phyloP scores from a whole-genome alignment of 441 rosid species.

The Erysimum cheiri region DNA sequence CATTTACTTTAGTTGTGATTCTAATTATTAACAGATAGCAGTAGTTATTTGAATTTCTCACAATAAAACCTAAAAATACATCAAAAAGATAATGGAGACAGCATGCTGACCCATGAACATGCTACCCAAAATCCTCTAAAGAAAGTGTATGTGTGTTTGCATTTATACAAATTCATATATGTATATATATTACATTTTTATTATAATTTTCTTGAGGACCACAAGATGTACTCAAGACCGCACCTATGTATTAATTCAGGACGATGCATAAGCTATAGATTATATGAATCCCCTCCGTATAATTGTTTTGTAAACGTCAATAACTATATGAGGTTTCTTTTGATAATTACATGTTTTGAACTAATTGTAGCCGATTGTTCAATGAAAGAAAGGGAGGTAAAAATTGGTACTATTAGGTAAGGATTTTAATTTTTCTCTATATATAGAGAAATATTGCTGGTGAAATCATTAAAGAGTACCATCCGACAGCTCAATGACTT shows the following conservation, averaged over 20 bases:
- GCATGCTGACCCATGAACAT: slow-evolving; percentile 46
- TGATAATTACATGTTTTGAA: slow-evolving; percentile 18
- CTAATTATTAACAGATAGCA: slow-evolving; percentile 13
- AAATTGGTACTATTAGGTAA: slow-evolving; percentile 32
- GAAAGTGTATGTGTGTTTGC: slow-evolving; percentile 6
- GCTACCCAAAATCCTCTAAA: slow-evolving; percentile 41
- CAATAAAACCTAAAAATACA: slow-evolving; percentile 8
- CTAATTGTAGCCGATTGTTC: slow-evolving; percentile 15
- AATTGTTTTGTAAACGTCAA: slow-evolving; percentile 8
- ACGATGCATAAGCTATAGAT: slow-evolving; percentile 9
- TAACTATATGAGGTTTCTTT: slow-evolving; percentile 39
- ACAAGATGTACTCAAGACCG: slow-evolving; percentile 11
- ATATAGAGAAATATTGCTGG: slow-evolving; percentile 29
- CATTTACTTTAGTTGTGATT: slow-evolving; percentile 9
- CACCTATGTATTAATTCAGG: slow-evolving; percentile 1
- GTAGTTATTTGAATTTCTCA: not conserved
- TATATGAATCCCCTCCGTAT: slow-evolving; percentile 1
- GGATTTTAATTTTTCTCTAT: not conserved
- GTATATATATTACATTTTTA: not conserved
- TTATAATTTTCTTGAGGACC: slow-evolving; percentile 29
- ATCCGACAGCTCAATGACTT: slow-evolving; percentile 48
- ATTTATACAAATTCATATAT: not conserved
- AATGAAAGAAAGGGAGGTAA: slow-evolving; percentile 15
- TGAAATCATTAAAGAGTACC: slow-evolving; percentile 45
- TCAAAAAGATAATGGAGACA: slow-evolving; percentile 39